These are phyloP conservation scores for Kwoniella shandongensis DNA, from an alignment of 768 basidiomycete species.

Conservation along the genomic window DNA sequence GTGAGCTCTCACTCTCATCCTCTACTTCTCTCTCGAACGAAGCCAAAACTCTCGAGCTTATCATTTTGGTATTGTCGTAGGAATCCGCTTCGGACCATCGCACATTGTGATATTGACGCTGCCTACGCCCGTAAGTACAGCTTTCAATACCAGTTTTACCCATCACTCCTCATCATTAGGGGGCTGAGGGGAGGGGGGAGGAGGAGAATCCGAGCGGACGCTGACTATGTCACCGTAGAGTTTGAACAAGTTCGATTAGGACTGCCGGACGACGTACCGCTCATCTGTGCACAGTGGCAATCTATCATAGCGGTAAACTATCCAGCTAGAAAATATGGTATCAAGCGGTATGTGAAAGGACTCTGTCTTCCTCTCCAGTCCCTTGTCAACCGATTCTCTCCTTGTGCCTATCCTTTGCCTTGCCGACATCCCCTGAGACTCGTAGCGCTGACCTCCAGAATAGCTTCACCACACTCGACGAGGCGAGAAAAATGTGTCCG, in stretches of 20 bases:
- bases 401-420: too few species aligned
- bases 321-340: constrained; percentile 85
- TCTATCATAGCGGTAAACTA: constrained; percentile 89
- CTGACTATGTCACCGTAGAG: constrained; percentile 64
- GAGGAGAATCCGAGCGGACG: too few species aligned
- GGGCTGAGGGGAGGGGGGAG: background rate
- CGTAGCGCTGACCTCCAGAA: too few species aligned
- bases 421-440: too few species aligned
- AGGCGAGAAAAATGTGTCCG: constrained; percentile 83
- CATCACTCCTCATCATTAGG: background rate
- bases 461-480: constrained; percentile 52
- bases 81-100: constrained; percentile 65
- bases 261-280: constrained; percentile 55
- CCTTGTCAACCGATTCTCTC: too few species aligned
- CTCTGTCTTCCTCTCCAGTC: constrained; percentile 53
- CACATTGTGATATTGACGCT: constrained; percentile 74
- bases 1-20: too few species aligned
- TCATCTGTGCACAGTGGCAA: constrained; percentile 47
- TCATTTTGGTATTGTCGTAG: too few species aligned
- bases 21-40: too few species aligned
- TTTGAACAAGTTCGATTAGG: constrained; percentile 82
- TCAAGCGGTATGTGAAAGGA: constrained; percentile 90
- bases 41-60: too few species aligned
- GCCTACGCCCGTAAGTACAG: constrained; percentile 58
- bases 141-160: constrained; percentile 56